Evolutionary conservation across 2,329 filamentous ascomycete species (phyloP), one percentile per base, ranked within the genome.

Genomic region (Aspergillus neoniger): DNA sequence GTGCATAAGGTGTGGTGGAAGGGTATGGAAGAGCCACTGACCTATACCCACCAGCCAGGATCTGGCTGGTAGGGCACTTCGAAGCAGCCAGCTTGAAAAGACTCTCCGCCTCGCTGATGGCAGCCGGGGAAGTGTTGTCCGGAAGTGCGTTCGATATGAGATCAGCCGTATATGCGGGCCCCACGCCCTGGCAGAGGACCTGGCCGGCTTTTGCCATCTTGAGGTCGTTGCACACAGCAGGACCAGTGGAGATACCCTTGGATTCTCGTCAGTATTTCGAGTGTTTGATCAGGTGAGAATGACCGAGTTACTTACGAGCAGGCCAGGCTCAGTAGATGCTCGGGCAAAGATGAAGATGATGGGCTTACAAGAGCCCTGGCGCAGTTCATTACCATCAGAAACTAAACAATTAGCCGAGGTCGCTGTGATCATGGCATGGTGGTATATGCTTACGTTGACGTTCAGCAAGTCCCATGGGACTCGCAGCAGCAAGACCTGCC

Each of bases 291-390:
- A 17, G 36, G 19, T 23, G 5, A 2, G 7, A 9, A 15, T 2
- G 10, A 7, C 1, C 5, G 1, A 14, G 8, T 47, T 9, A 39
- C 57, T 48, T 71, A 81, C 79, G 68, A 83, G 77, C 68, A 82
- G 81, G n/a, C 81, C 81, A 6, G 71, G 65, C 63, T 83, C 81
- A 14, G 76, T 79, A 12, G 80, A 82, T 23, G 80, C 81, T 49
- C 81, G 77, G 9, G 81, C 80, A 63, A 80, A 83, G 50, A 83
- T 79, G 53, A 83, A 79, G 25, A 81, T 77, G 21, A 81, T 69
- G 30, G 74, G 71, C 63, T 70, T 74, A 70, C 80, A 82, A 7
- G 72, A 70, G 9, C 75, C 74, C 28, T 67, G 59, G 7, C 73
- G 75, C 59, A 80, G 77, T 39, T 80, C 78, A 9, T 76, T 77